Evolutionary conservation across 2,329 filamentous ascomycete species (phyloP), one percentile per base, ranked within the genome.

Genomic region (Venturia asperata): DNA sequence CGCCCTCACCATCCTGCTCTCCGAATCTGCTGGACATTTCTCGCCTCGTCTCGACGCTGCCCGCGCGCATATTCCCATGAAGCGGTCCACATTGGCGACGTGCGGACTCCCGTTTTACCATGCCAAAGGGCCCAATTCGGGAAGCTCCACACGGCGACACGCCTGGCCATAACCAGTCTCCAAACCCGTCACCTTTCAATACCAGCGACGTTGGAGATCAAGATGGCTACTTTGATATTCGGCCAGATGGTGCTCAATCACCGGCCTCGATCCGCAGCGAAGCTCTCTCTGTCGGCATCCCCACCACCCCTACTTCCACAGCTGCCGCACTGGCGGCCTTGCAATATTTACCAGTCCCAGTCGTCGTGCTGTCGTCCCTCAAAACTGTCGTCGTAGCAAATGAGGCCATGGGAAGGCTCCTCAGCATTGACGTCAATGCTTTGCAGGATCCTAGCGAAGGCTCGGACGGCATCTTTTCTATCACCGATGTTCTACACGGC

Each of bases 381-480:
- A 92, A 91, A 74, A 89, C 86, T 0, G 82, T 92, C 3, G 81
- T 89, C 0, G 75, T 92, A 49, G 89, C 88, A 41, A 92, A 92
- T 70, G 87, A 91, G 69, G 86, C 89, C 24, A 87, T 91, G 83
- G 87, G 85, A 1, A 81, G 85, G 64, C 76, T 92, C 70, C 76
- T 92, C 27, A 87, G 85, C 4, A 78, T 89, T 61, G 78, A 84
- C 34, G 74, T 78, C 34, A 34, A 62, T 27, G 70, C 74, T 55
- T 73, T 73, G 24, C 72, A 74, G n/a, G 72, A 74, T 37, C 70
- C 76, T 9, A 58, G 63, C 30, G 77, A 79, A 60, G 68, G 73
- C 42, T 69, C 69, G 19, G 52, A 37, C 24, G 15, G 52, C 5
- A 65, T 72, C 6, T 73, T 77, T 3, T 78, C 77, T 11, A 77